These are phyloP conservation scores for Areca catechu DNA, from an alignment of 176 grass and related monocot genomes.

Conservation along the genomic window DNA sequence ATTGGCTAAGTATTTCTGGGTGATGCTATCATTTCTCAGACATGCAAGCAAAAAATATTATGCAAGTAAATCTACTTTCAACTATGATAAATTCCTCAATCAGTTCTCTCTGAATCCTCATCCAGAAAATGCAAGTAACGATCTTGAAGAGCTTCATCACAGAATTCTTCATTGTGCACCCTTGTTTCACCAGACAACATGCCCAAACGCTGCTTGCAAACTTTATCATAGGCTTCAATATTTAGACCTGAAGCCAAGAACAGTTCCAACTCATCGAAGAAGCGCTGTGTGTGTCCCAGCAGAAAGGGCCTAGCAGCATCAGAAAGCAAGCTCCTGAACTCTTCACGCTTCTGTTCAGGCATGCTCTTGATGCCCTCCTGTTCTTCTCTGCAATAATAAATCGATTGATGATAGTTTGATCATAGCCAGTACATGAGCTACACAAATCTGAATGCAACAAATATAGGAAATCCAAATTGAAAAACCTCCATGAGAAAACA, in stretches of 20 bases:
- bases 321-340: conserved; percentile 49
- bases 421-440: neutral
- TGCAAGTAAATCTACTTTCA: too few relatives aligned
- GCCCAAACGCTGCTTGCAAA: conserved; percentile 32
- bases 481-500: too few relatives aligned
- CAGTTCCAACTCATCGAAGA: conserved; percentile 58
- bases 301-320: conserved; percentile 68
- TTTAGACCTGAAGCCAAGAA: conserved; percentile 72
- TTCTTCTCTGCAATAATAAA: conserved; percentile 20
- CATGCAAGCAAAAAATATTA: too few relatives aligned
- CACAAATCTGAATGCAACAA: conserved; percentile 2
- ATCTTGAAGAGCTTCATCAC: conserved; percentile 30
- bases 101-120: conserved; percentile 21
- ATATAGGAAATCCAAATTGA: neutral
- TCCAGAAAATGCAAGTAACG: conserved; percentile 24
- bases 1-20: too few relatives aligned
- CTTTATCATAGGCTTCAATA: conserved; percentile 60
- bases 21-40: too few relatives aligned
- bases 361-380: conserved; percentile 8
- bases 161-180: conserved; percentile 16
- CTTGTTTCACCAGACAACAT: conserved; percentile 29
- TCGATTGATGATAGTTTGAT: neutral
- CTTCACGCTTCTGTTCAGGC: conserved; percentile 36
- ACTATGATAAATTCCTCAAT: conserved; percentile 23
- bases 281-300: conserved; percentile 37